Evolutionary conservation across 306 rosid genomes (phyloP), one percentile per base, ranked within the genome.

Genomic region (Glycyrrhiza uralensis): DNA sequence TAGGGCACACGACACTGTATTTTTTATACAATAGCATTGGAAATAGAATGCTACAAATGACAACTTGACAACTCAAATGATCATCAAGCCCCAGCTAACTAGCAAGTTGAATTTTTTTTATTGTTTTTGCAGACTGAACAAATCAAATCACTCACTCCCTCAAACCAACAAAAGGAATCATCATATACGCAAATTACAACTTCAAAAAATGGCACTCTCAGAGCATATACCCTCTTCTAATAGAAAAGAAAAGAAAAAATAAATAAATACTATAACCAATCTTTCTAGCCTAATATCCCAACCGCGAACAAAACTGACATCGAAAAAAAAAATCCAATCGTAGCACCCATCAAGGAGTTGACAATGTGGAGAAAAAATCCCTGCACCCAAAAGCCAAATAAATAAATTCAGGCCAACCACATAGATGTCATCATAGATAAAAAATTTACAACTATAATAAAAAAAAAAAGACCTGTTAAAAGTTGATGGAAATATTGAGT

Each of bases 121-220:
- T 73, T 24, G 78, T 28, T 49, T 70, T 46, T 63, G 15, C 78
- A 69, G 45, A 50, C 50, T 58, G 41, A 80, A 75, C 70, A 44
- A 70, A 64, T 76, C 36, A 57, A 62, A 72, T 44, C 79, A 55
- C 66, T 54, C 66, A 79, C 72, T 56, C 47, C 33, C 79, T 73
- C 65, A 58, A 78, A 57, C 54, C 74, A 62, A 60, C 45, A 75
- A 69, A 70, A 26, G 18, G 33, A 63, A 74, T 80, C 62, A 50
- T 67, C 62, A 50, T 67, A 20, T 50, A 66, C 64, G 67, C 44
- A 49, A 50, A 15, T 60, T 71, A 68, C 76, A 68, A 51, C 80
- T 14, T 61, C 59, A 59, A 74, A 74, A 66, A 61, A 64, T 45
- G 44, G n/a, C 61, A 61, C 50, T 44, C 22, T 51, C 33, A 28